Conservation (phyloP, 306 rosid genomes). For the Vigna radiata region DNA sequence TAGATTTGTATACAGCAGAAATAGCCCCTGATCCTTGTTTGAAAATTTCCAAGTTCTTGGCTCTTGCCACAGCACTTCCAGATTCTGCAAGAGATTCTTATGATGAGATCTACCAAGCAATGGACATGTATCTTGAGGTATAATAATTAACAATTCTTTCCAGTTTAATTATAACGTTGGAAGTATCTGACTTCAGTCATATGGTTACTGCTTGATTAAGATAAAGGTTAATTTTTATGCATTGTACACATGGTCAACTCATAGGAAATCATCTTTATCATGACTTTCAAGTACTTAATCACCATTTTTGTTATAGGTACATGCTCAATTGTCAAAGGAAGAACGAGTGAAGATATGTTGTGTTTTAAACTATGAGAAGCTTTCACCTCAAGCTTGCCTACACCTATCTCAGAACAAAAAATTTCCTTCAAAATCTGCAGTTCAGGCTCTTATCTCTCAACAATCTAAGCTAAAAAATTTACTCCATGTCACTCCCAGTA, state of each 20-base stretch:
- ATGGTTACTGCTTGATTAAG: constrained; percentile 26
- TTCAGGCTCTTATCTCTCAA: constrained; percentile 66
- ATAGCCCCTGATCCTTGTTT: constrained; percentile 94
- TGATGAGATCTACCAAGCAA: constrained; percentile 81
- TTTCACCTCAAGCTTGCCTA: constrained; percentile 68
- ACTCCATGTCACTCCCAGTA: constrained; percentile 50
- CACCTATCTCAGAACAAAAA: constrained; percentile 71
- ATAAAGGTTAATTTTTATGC: neutral
- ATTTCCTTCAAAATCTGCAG: constrained; percentile 74
- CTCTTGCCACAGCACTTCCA: constrained; percentile 71
- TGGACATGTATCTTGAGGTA: constrained; percentile 94
- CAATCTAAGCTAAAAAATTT: constrained; percentile 70
- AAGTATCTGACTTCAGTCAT: constrained; percentile 1
- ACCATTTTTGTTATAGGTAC: constrained; percentile 65
- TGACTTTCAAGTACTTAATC: neutral
- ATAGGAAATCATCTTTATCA: neutral
- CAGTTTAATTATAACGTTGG: neutral
- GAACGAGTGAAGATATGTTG: constrained; percentile 75
- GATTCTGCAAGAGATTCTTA: constrained; percentile 84
- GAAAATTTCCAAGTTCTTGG: constrained; percentile 74
- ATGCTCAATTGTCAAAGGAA: constrained; percentile 76
- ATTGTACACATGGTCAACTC: neutral
- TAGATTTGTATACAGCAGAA: constrained; percentile 90
- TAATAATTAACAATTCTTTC: constrained; percentile 19
- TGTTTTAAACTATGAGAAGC: constrained; percentile 75